Conservation (phyloP, 2,329 filamentous ascomycete species). For the Juglanconis sp. region DNA sequence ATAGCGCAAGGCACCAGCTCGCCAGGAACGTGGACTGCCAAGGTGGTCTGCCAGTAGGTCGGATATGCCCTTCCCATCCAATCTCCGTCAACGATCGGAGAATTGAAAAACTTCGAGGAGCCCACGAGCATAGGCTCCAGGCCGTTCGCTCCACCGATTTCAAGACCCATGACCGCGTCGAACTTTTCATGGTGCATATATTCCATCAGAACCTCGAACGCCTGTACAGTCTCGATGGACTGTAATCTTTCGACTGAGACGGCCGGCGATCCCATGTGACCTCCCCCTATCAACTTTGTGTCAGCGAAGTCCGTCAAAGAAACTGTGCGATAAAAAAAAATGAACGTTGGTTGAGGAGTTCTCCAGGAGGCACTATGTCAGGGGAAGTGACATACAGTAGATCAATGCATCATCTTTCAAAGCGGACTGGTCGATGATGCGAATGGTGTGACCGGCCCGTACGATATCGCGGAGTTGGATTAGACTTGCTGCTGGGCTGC, state of each 20-base stretch:
- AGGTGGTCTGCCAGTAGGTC: constrained; percentile 28
- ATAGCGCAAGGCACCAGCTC: constrained; percentile 42
- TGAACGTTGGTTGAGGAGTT: too few species aligned
- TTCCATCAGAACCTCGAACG: constrained; percentile 35
- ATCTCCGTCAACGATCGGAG: constrained; percentile 32
- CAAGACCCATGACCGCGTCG: constrained; percentile 42
- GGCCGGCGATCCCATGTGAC: constrained; percentile 40
- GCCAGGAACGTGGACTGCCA: constrained; percentile 37
- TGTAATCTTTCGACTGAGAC: constrained; percentile 40
- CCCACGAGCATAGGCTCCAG: constrained; percentile 37
- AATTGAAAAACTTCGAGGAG: constrained; percentile 33
- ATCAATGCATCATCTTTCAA: constrained; percentile 42
- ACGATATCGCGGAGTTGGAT: constrained; percentile 38
- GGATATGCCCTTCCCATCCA: constrained; percentile 29
- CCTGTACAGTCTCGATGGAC: constrained; percentile 35
- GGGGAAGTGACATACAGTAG: constrained; percentile 26
- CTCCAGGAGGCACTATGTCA: too few species aligned
- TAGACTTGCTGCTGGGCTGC: constrained; percentile 34
- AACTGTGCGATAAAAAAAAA: too few species aligned
- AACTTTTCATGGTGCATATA: constrained; percentile 28
- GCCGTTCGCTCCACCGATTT: constrained; percentile 55
- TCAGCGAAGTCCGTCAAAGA: too few species aligned
- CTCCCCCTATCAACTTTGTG: constrained; percentile 25
- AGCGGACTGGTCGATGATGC: constrained; percentile 37
- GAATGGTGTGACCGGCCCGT: constrained; percentile 35